These are phyloP conservation scores for Lachancea sp. DNA, from an alignment of 805 yeast genomes.

Conservation along the genomic window DNA sequence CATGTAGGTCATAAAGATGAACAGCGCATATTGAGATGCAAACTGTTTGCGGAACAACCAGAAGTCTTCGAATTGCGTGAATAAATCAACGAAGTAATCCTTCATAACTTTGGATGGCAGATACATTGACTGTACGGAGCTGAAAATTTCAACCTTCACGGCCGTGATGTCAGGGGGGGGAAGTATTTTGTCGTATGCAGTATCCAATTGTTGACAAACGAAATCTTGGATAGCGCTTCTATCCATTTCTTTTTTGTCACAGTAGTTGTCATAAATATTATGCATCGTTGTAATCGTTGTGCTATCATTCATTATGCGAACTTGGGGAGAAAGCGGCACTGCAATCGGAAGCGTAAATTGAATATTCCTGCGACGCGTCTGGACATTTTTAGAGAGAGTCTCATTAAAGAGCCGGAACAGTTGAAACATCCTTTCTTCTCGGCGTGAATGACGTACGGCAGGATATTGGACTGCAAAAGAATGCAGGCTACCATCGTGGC, in stretches of 20 bases:
- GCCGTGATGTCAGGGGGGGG: slow-evolving; percentile 90
- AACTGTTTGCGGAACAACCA: slow-evolving; percentile 97
- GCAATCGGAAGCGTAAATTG: slow-evolving; percentile 86
- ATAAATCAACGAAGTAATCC: slow-evolving; percentile 65
- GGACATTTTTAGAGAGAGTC: slow-evolving; percentile 71
- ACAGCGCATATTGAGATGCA: slow-evolving; percentile 88
- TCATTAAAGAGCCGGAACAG: slow-evolving; percentile 84
- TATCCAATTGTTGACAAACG: slow-evolving; percentile 76
- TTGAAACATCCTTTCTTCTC: slow-evolving; percentile 93
- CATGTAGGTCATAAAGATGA: slow-evolving; percentile 88
- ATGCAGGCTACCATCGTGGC: slow-evolving; percentile 88
- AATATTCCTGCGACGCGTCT: slow-evolving; percentile 78
- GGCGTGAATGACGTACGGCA: slow-evolving; percentile 92
- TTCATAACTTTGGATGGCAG: slow-evolving; percentile 81
- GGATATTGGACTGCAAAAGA: slow-evolving; percentile 96
- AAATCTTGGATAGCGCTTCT: slow-evolving; percentile 89
- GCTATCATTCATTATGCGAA: slow-evolving; percentile 81
- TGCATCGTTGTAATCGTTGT: slow-evolving; percentile 69
- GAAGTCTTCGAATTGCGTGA: slow-evolving; percentile 81
- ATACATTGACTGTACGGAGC: slow-evolving; percentile 79
- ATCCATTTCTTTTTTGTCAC: slow-evolving; percentile 62
- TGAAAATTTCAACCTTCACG: slow-evolving; percentile 82
- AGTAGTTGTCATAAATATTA: slow-evolving; percentile 79
- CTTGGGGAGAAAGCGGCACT: slow-evolving; percentile 90
- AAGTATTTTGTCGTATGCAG: slow-evolving; percentile 87